Evolutionary conservation across 1,139 yeast species (phyloP).

Genomic region (Magnusiomyces suaveolens): DNA sequence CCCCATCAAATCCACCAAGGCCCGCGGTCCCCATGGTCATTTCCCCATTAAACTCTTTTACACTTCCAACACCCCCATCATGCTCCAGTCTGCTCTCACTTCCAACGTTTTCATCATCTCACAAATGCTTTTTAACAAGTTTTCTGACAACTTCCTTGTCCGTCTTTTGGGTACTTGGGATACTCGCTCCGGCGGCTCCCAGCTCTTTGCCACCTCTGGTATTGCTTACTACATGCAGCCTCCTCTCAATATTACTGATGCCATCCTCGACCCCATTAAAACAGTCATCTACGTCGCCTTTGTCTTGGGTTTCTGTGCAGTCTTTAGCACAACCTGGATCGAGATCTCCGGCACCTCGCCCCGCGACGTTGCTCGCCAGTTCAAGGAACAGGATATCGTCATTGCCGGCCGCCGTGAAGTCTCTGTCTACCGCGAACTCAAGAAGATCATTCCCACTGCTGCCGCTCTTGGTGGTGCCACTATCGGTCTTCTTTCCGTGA

Average conservation of each 20-base stretch:
- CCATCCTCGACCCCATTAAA: slow-evolving; percentile 82
- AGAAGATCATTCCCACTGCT: slow-evolving; percentile 91
- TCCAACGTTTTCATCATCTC: slow-evolving; percentile 87
- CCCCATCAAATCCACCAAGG: slow-evolving; percentile 87
- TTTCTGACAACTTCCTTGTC: slow-evolving; percentile 75
- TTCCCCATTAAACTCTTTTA: slow-evolving; percentile 92
- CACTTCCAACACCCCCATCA: slow-evolving; percentile 94
- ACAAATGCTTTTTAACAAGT: slow-evolving; percentile 78
- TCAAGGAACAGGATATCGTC: slow-evolving; percentile 93
- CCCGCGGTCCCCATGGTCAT: slow-evolving; percentile 86
- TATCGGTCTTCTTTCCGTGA: slow-evolving; percentile 91
- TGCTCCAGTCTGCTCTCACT: slow-evolving; percentile 91
- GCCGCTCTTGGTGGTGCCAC: slow-evolving; percentile 90
- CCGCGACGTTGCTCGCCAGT: slow-evolving; percentile 92
- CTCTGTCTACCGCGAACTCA: slow-evolving; percentile 86
- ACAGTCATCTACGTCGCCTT: slow-evolving; percentile 68
- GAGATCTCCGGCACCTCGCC: slow-evolving; percentile 95
- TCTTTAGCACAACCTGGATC: slow-evolving; percentile 96
- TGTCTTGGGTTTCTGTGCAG: slow-evolving; percentile 83
- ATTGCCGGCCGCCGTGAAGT: slow-evolving; percentile 96
- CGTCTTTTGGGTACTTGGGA: slow-evolving; percentile 88
- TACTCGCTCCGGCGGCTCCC: slow-evolving; percentile 67
- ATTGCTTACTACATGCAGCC: slow-evolving; percentile 93
- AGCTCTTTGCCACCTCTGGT: slow-evolving; percentile 80
- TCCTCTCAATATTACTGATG: slow-evolving; percentile 73